Evolutionary conservation across 1,284 basidiomycete species (phyloP).

Genomic region (Trametes polyzona): DNA sequence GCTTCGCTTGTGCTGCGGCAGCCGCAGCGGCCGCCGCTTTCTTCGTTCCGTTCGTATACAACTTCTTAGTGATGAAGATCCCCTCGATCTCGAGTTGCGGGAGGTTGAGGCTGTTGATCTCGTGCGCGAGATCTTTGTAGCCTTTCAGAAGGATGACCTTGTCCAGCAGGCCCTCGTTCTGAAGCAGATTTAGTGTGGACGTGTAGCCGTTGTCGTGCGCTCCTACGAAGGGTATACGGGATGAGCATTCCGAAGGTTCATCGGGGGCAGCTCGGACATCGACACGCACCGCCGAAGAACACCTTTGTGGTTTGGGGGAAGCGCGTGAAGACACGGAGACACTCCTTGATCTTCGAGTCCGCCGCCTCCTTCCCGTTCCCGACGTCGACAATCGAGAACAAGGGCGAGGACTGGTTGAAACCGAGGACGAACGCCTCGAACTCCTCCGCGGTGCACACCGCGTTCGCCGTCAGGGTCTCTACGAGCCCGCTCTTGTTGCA

Average conservation of each 20-base stretch:
- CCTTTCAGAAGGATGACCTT: slow-evolving; percentile 57
- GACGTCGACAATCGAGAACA: slow-evolving; percentile 58
- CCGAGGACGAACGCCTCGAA: slow-evolving; percentile 51
- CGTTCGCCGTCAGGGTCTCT: slow-evolving; percentile 41
- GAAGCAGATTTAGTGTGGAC: slow-evolving; percentile 48
- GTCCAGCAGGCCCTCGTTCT: slow-evolving; percentile 51
- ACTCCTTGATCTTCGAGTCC: slow-evolving; percentile 59
- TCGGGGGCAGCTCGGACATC: too few species aligned
- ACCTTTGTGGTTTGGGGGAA: slow-evolving; percentile 49
- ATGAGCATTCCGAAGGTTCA: too few species aligned
- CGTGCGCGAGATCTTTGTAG: slow-evolving; percentile 49
- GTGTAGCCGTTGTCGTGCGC: slow-evolving; percentile 61
- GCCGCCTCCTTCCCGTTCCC: slow-evolving; percentile 59
- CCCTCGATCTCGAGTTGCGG: slow-evolving; percentile 49
- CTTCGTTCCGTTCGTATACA: slow-evolving; percentile 34
- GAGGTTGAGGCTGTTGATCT: slow-evolving; percentile 47
- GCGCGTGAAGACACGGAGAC: slow-evolving; percentile 47
- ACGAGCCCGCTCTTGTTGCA: slow-evolving; percentile 49
- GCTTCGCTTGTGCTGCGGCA: slow-evolving; percentile 14
- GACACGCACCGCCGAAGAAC: slow-evolving; percentile 46
- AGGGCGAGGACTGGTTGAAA: slow-evolving; percentile 49
- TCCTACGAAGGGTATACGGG: slow-evolving; percentile 37
- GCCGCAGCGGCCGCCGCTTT: slow-evolving; percentile 22
- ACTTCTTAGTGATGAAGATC: slow-evolving; percentile 51
- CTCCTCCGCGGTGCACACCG: slow-evolving; percentile 42